These are phyloP conservation scores for Eremothecium coryli DNA, from an alignment of 1,139 yeast species.

Conservation along the genomic window DNA sequence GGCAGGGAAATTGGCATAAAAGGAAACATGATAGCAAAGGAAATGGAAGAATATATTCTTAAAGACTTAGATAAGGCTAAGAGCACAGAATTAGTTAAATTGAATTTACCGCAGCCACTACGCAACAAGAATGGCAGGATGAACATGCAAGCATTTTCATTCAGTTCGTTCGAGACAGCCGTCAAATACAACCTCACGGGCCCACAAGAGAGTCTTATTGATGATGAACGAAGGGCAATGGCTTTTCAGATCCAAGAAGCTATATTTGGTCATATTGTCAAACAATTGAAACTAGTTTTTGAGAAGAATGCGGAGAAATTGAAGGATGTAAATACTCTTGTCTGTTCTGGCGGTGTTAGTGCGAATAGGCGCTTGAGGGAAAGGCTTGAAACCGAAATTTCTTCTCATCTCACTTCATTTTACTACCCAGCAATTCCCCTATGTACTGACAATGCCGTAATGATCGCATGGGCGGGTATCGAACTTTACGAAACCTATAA, in stretches of 20 bases:
- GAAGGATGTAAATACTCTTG: conserved; percentile 44
- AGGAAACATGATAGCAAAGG: conserved; percentile 83
- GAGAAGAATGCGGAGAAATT: conserved; percentile 37
- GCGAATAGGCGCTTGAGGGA: conserved; percentile 55
- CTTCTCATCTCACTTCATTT: conserved; percentile 28
- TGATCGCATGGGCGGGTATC: conserved; percentile 97
- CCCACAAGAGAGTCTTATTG: conserved; percentile 13
- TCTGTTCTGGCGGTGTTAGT: conserved; percentile 93
- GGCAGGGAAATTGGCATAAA: conserved; percentile 72
- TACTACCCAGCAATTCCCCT: conserved; percentile 62
- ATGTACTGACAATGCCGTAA: conserved; percentile 91
- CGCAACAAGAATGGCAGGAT: conserved; percentile 39
- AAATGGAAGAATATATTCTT: conserved; percentile 53
- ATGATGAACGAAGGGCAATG: conserved; percentile 32
- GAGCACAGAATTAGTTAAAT: conserved; percentile 15
- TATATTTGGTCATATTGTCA: conserved; percentile 61
- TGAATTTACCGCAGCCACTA: conserved; percentile 44
- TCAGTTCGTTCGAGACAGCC: conserved; percentile 66
- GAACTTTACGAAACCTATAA: conserved; percentile 57
- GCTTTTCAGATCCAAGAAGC: conserved; percentile 59
- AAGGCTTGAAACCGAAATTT: conserved; percentile 37
- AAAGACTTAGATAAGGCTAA: conserved; percentile 24
- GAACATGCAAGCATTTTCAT: conserved; percentile 51
- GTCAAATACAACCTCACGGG: conserved; percentile 34
- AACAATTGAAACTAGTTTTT: conserved; percentile 50